These are phyloP conservation scores for Neocatenulostroma microsporum DNA, from an alignment of 2,329 filamentous ascomycete genomes.

Conservation along the genomic window DNA sequence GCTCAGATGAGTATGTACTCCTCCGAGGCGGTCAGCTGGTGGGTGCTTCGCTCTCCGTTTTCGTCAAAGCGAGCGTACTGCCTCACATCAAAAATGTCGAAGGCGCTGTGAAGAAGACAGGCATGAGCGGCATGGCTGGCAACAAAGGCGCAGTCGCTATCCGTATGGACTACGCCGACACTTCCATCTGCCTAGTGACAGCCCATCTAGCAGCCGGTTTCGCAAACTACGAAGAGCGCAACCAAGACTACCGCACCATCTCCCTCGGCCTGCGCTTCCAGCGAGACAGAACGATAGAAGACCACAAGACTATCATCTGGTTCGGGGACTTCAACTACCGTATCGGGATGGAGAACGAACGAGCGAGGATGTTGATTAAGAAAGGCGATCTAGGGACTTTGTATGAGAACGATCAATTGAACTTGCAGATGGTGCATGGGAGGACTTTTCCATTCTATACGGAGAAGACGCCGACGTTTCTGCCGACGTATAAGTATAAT, in stretches of 20 bases:
- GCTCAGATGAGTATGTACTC: slow-evolving; percentile 75
- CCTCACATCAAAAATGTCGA: slow-evolving; percentile 91
- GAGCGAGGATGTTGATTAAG: slow-evolving; percentile 65
- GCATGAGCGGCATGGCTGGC: slow-evolving; percentile 92
- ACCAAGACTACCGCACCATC: slow-evolving; percentile 86
- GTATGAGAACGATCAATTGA: slow-evolving; percentile 91
- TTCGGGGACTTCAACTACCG: slow-evolving; percentile 98
- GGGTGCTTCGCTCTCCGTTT: slow-evolving; percentile 84
- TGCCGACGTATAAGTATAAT: slow-evolving; percentile 94
- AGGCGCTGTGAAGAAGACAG: slow-evolving; percentile 88
- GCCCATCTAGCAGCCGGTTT: slow-evolving; percentile 95
- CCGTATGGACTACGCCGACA: slow-evolving; percentile 88
- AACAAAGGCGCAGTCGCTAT: slow-evolving; percentile 98
- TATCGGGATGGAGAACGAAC: slow-evolving; percentile 75
- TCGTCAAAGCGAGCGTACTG: slow-evolving; percentile 71
- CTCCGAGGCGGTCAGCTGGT: slow-evolving; percentile 89
- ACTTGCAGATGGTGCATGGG: slow-evolving; percentile 92
- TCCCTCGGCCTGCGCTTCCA: slow-evolving; percentile 83
- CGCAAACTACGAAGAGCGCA: slow-evolving; percentile 91
- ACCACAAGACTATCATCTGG: slow-evolving; percentile 90
- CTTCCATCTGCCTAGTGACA: slow-evolving; percentile 88
- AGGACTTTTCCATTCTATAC: slow-evolving; percentile 86
- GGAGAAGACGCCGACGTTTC: slow-evolving; percentile 78
- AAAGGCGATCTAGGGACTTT: slow-evolving; percentile 65
- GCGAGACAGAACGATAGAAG: slow-evolving; percentile 79